Conservation (phyloP, 345 rosid genomes). For the Salix koriyanagi region DNA sequence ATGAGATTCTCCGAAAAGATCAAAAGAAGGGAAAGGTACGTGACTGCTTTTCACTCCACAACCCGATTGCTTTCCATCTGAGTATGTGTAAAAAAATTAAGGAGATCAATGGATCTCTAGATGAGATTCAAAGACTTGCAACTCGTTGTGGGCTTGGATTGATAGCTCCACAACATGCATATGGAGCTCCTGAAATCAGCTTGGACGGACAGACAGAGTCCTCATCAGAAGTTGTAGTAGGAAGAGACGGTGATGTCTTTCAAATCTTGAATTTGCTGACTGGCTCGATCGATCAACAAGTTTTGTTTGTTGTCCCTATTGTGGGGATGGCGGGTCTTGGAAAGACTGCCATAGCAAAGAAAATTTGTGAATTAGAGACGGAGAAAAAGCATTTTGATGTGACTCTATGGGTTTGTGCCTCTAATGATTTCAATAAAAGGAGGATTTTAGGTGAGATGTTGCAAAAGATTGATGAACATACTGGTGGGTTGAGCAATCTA, state of each 20-base stretch:
- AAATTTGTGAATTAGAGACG: not conserved
- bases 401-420: conserved; percentile 15
- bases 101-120: not conserved
- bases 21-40: too few relatives aligned
- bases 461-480: not conserved
- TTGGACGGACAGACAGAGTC: not conserved
- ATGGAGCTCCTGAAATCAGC: too few relatives aligned
- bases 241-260: conserved; percentile 14
- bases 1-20: too few relatives aligned
- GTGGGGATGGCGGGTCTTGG: conserved; percentile 32
- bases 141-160: too few relatives aligned
- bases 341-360: conserved; percentile 21
- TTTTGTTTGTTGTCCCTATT: conserved; percentile 1
- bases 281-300: not conserved
- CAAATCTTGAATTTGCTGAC: not conserved
- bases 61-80: not conserved
- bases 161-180: too few relatives aligned
- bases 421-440: not conserved
- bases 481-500: not conserved
- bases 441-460: conserved; percentile 10
- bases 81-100: not conserved
- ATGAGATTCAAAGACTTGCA: too few relatives aligned
- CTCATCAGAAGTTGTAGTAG: not conserved
- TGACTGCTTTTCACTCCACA: not conserved
- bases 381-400: not conserved